Evolutionary conservation across 441 rosid species (phyloP).

Genomic region (Rhodomyrtus psidioides): DNA sequence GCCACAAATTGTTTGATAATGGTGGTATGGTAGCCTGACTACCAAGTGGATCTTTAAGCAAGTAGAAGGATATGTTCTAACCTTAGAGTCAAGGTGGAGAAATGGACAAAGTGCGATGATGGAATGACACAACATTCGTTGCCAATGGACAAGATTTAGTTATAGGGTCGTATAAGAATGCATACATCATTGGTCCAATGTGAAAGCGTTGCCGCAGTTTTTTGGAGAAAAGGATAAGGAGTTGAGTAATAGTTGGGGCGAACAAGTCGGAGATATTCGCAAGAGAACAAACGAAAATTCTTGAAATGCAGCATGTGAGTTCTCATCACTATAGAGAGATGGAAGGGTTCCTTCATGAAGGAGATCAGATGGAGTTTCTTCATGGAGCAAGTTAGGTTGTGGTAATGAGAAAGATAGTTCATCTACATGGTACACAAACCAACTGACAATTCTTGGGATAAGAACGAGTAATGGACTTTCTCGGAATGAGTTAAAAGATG

Average conservation of each 20-base stretch:
- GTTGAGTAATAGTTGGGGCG: slow-evolving; percentile 5
- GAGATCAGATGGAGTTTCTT: neutral
- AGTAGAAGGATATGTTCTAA: too few species aligned
- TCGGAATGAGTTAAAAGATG: neutral
- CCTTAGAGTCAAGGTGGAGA: too few species aligned
- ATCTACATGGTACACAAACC: neutral
- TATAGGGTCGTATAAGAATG: too few species aligned
- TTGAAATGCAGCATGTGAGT: neutral
- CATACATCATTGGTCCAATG: neutral
- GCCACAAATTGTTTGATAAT: too few species aligned
- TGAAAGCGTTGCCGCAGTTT: neutral
- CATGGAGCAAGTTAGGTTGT: neutral
- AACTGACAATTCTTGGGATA: neutral
- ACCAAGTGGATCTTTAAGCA: too few species aligned
- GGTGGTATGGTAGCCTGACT: too few species aligned
- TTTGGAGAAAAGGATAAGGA: slow-evolving; percentile 22
- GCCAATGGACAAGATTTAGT: too few species aligned
- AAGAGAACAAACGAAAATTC: slow-evolving; percentile 1
- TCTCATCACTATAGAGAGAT: neutral
- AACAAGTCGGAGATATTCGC: neutral
- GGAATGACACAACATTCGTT: too few species aligned
- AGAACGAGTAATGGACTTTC: neutral
- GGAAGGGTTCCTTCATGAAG: neutral
- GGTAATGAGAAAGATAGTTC: neutral
- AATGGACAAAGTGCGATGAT: too few species aligned